Percentiles rank a stretch among this genome's conserved stretches.
Conservation (phyloP, 2,329 filamentous ascomycete species). For the Coniochaeta hoffmannii region DNA sequence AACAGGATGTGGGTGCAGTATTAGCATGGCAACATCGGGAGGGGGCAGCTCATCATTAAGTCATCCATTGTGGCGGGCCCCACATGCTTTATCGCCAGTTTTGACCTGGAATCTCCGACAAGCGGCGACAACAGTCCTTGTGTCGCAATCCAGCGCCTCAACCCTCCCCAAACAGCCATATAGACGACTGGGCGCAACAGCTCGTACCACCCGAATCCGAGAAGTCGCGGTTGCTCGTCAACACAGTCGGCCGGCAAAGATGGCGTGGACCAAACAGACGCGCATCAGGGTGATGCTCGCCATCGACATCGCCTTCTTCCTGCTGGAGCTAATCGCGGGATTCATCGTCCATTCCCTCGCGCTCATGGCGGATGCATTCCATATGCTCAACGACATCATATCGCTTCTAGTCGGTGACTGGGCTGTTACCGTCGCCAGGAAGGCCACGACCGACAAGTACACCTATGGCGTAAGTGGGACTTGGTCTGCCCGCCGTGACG, state of each 20-base stretch:
- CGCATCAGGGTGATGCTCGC: constrained; percentile 88
- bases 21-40: too few species aligned
- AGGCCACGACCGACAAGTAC: constrained; percentile 81
- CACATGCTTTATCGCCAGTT: not conserved
- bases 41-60: too few species aligned
- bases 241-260: constrained; percentile 27
- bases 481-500: not conserved
- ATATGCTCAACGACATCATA: constrained; percentile 99
- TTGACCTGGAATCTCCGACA: not conserved
- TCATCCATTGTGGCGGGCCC: too few species aligned
- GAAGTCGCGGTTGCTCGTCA: not conserved
- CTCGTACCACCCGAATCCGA: not conserved
- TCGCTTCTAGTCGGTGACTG: constrained; percentile 88
- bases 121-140: not conserved
- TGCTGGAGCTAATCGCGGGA: constrained; percentile 79
- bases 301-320: constrained; percentile 85
- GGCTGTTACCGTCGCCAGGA: constrained; percentile 85
- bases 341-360: constrained; percentile 87
- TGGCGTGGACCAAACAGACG: constrained; percentile 88
- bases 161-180: not conserved
- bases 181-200: not conserved
- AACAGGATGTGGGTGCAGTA: too few species aligned
- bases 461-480: constrained; percentile 73
- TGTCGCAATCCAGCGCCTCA: not conserved
- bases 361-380: constrained; percentile 92